Evolutionary conservation across 1,284 basidiomycete species (phyloP), one percentile per base, ranked within the genome.

Genomic region (Puccinia hordei): DNA sequence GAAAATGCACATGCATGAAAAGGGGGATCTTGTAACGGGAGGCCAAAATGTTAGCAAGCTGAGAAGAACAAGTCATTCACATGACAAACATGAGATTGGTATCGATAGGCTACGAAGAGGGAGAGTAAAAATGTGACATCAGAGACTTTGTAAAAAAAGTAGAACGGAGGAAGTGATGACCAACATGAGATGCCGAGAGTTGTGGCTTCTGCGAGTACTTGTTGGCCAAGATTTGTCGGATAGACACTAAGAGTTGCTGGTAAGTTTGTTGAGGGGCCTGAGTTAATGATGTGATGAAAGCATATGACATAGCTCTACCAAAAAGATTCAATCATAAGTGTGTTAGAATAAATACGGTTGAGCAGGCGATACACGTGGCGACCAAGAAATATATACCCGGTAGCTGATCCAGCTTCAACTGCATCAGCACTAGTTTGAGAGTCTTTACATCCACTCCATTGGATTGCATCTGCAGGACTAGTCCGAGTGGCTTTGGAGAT

Each of bases 361-460:
- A 27, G n/a, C 24, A 15, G 30, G 24, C 2, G 33, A 5, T 15
- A 1, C 57, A 30, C 1, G 27, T 17, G 33, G 33, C 22, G 13
- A 46, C 2, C 3, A 63, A 75, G 24, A 46, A 38, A 38, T 51
- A 69, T 44, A 17, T 13, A 79, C 77, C 95, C 95, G 0, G 93
- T 94, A 5, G 92, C 93, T 77, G 89, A 87, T 1, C 93, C 93
- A 4, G 90, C 90, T 85, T 95, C 92, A 75, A 88, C 87, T 0
- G 94, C 92, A 85, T 98, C 95, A 17, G 95, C 95, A 83, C 92
- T 93, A 12, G 95, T 98, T 86, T 97, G 94, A 19, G 90, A 89
- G 85, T 98, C 95, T 84, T 94, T 95, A 87, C 95, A 97, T 6
- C 94, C 95, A 83, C 92, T 92, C 90, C 91, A 95, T 83, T 86